These are phyloP conservation scores for Liriodendron chinense DNA, from an alignment of 164 flowering plant species.

Conservation along the genomic window DNA sequence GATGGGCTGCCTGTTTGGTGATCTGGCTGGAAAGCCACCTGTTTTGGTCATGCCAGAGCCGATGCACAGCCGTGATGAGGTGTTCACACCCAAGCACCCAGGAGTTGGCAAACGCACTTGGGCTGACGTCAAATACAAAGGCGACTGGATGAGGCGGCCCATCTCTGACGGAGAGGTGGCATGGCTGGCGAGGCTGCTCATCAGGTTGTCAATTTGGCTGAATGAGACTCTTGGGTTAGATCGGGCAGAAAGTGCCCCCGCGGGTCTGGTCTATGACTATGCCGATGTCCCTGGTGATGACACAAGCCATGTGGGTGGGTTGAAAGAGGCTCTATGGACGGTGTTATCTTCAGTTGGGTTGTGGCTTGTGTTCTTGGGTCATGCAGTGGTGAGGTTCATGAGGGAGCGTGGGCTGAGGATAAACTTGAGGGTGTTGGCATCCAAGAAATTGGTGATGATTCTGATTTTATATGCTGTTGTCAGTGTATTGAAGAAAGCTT, in stretches of 20 bases:
- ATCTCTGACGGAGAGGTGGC: slow-evolving; percentile 69
- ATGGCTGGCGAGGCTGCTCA: slow-evolving; percentile 76
- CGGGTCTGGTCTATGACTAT: slow-evolving; percentile 26
- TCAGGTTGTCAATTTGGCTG: slow-evolving; percentile 54
- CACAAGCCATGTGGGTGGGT: slow-evolving; percentile 31
- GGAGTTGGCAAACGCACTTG: slow-evolving; percentile 34
- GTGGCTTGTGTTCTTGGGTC: slow-evolving; percentile 37
- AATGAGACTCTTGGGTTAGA: slow-evolving; percentile 63
- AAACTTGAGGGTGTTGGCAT: slow-evolving; percentile 72
- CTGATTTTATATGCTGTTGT: slow-evolving; percentile 32
- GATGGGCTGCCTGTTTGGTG: slow-evolving; percentile 52
- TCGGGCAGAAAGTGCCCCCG: slow-evolving; percentile 20
- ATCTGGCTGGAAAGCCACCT: slow-evolving; percentile 19
- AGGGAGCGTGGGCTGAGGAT: slow-evolving; percentile 56
- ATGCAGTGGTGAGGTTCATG: slow-evolving; percentile 33
- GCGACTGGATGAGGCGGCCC: slow-evolving; percentile 92
- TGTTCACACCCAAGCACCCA: slow-evolving; percentile 65
- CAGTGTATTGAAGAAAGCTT: slow-evolving; percentile 35
- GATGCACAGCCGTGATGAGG: slow-evolving; percentile 40
- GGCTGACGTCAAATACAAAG: slow-evolving; percentile 57
- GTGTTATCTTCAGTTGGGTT: slow-evolving; percentile 36
- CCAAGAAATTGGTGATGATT: slow-evolving; percentile 59
- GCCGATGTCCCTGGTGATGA: slow-evolving; percentile 40
- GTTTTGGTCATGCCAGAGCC: slow-evolving; percentile 21
- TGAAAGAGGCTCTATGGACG: slow-evolving; percentile 37